A percentile compares a stretch with the other conserved stretches of the same genome.
Conservation (phyloP, 2,329 filamentous ascomycete species). For the Stemphylium beticola region DNA sequence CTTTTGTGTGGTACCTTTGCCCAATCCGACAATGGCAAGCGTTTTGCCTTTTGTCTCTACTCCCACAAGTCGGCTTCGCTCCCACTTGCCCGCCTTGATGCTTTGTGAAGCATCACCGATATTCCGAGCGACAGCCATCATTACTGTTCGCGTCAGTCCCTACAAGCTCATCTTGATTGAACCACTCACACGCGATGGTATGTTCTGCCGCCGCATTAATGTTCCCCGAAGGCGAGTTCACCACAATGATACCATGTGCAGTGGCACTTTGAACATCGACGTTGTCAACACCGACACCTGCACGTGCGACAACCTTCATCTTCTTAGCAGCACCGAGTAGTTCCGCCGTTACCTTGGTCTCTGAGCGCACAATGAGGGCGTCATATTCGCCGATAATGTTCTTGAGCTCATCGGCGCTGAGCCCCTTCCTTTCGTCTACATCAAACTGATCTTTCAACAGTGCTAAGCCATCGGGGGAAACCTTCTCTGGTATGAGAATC, state of each 20-base stretch:
- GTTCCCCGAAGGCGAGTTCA: conserved; percentile 81
- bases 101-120: conserved; percentile 72
- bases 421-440: conserved; percentile 70
- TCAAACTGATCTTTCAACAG: conserved; percentile 70
- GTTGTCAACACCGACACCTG: conserved; percentile 82
- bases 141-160: conserved; percentile 52
- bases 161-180: neutral
- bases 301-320: conserved; percentile 78
- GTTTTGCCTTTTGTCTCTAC: conserved; percentile 80
- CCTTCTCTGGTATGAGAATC: conserved; percentile 78
- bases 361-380: conserved; percentile 78
- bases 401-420: conserved; percentile 68
- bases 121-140: conserved; percentile 77
- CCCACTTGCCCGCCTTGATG: conserved; percentile 76
- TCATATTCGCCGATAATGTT: conserved; percentile 74
- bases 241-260: conserved; percentile 74
- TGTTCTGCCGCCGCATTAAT: conserved; percentile 82
- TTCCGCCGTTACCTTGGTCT: conserved; percentile 77
- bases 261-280: conserved; percentile 78
- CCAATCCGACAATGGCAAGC: conserved; percentile 76
- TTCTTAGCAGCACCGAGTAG: conserved; percentile 70
- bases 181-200: conserved; percentile 62
- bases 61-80: conserved; percentile 74
- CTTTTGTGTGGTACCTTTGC: conserved; percentile 64
- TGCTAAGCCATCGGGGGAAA: conserved; percentile 78